Conservation (phyloP, 2,329 filamentous ascomycete genomes). For the Penicillium sumatraense region DNA sequence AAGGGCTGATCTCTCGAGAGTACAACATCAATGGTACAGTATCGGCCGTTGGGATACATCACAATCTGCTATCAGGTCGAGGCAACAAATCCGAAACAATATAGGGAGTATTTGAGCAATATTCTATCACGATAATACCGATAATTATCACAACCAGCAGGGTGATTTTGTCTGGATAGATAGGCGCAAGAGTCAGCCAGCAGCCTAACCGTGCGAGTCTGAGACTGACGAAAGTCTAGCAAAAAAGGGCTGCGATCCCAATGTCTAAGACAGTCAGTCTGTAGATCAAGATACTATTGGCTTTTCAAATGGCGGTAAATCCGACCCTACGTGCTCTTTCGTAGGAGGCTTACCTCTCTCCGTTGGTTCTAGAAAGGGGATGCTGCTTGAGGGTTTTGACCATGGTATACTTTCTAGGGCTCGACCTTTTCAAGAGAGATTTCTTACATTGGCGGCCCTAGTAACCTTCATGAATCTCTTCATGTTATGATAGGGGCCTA, state of each 20-base stretch:
- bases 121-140: not conserved
- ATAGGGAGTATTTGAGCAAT: not conserved
- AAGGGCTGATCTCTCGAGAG: not conserved
- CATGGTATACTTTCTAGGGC: slow-evolving; percentile 19
- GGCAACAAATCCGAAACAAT: not conserved
- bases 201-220: slow-evolving; percentile 11
- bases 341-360: slow-evolving; percentile 2
- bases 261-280: slow-evolving; percentile 27
- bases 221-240: slow-evolving; percentile 12
- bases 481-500: not conserved
- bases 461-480: not conserved
- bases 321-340: slow-evolving; percentile 13
- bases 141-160: not conserved
- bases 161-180: not conserved
- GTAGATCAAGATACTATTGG: slow-evolving; percentile 3
- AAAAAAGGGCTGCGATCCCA: slow-evolving; percentile 16
- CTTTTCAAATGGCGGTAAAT: slow-evolving; percentile 26
- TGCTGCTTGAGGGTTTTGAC: slow-evolving; percentile 15
- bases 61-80: slow-evolving; percentile 10
- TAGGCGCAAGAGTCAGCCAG: slow-evolving; percentile 3
- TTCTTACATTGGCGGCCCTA: not conserved
- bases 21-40: slow-evolving; percentile 18
- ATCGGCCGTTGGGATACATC: slow-evolving; percentile 5
- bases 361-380: slow-evolving; percentile 21
- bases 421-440: slow-evolving; percentile 7